These are phyloP conservation scores for Penicillium sp. DNA, from an alignment of 2,329 filamentous ascomycete genomes.

Conservation along the genomic window DNA sequence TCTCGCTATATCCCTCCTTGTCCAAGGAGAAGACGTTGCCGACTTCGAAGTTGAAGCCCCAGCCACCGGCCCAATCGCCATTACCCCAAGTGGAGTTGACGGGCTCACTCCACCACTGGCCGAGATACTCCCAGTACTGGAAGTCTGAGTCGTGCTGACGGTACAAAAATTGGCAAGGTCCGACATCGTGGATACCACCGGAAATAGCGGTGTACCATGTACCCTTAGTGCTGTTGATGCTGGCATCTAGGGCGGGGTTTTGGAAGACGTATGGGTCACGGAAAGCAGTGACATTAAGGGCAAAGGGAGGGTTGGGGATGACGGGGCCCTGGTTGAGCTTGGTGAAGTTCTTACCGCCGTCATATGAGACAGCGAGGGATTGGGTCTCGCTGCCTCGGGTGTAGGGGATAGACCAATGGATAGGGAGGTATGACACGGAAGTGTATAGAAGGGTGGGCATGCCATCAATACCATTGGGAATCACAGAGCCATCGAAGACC, in stretches of 20 bases:
- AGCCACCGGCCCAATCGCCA: conserved; percentile 21
- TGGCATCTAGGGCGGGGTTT: conserved; percentile 11
- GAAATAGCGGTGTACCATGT: conserved; percentile 25
- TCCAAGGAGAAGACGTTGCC: conserved; percentile 18
- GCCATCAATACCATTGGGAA: conserved; percentile 36
- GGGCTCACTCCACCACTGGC: conserved; percentile 22
- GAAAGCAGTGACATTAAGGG: conserved; percentile 21
- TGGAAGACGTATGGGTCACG: conserved; percentile 23
- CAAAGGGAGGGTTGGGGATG: conserved; percentile 33
- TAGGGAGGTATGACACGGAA: conserved; percentile 48
- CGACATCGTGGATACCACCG: conserved; percentile 17
- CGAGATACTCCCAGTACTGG: conserved; percentile 23
- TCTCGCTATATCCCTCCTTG: conserved; percentile 15
- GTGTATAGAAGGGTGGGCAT: conserved; percentile 53
- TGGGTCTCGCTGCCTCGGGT: conserved; percentile 49
- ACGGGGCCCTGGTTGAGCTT: conserved; percentile 51
- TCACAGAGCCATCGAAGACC: conserved; percentile 22
- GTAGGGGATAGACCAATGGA: conserved; percentile 49
- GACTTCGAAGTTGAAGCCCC: conserved; percentile 24
- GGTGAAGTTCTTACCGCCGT: conserved; percentile 52
- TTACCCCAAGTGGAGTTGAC: conserved; percentile 22
- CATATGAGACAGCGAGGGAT: conserved; percentile 46
- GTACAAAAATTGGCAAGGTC: conserved; percentile 20
- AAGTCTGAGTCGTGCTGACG: conserved; percentile 18
- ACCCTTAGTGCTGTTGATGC: conserved; percentile 5